phyloP scores from a whole-genome alignment of 805 yeast species.

The Suhomyces kilbournensis region DNA sequence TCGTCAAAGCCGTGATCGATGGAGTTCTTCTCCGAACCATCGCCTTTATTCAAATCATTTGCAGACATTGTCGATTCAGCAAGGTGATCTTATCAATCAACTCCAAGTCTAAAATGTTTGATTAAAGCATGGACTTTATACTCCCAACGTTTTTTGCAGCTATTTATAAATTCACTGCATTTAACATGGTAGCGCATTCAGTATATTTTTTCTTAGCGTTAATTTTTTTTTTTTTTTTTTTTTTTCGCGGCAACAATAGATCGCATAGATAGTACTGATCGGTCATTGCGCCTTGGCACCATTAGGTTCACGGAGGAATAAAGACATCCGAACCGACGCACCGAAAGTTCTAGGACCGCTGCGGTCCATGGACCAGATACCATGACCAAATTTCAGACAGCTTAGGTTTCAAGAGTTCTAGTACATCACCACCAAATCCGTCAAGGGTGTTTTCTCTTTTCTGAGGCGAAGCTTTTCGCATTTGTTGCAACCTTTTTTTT shows the following conservation, averaged over 20 bases:
- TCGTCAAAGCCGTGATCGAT: constrained; percentile 12
- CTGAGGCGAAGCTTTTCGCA: too few species aligned
- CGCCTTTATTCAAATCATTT: constrained; percentile 3
- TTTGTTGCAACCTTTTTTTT: too few species aligned
- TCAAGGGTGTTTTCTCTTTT: too few species aligned
- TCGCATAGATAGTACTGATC: background rate
- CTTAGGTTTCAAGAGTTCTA: background rate
- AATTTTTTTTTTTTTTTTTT: background rate
- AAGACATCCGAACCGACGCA: background rate
- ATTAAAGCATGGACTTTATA: background rate
- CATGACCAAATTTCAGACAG: background rate
- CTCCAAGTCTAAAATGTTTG: background rate
- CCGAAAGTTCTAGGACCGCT: background rate
- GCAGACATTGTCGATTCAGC: constrained; percentile 5
- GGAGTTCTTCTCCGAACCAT: constrained; percentile 10
- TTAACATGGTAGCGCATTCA: background rate
- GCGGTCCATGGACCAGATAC: background rate
- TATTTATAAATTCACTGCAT: background rate
- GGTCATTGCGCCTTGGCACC: background rate
- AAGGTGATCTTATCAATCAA: background rate
- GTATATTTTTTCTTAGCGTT: background rate
- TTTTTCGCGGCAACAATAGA: background rate
- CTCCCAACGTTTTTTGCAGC: background rate
- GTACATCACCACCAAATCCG: too few species aligned
- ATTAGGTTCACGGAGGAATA: background rate